Evolutionary conservation across 164 flowering plant genomes (phyloP).

Genomic region (Magnolia sinica): DNA sequence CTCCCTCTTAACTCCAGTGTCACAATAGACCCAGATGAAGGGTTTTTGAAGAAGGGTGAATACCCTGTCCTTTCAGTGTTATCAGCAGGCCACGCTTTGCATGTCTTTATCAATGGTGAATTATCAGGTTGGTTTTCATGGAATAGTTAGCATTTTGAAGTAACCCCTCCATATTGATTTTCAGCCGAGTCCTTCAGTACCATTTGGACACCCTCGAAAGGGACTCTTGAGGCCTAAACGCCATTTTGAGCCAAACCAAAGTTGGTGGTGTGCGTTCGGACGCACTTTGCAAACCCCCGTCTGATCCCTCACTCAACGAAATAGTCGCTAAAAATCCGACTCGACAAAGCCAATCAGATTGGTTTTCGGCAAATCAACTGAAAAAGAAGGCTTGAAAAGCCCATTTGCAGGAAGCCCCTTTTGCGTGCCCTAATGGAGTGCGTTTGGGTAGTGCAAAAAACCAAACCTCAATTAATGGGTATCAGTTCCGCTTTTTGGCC

Average conservation of each 20-base stretch:
- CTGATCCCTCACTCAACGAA: too few species aligned
- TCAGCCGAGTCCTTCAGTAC: not conserved
- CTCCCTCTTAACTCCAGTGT: constrained; percentile 38
- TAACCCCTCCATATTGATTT: not conserved
- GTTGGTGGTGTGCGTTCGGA: too few species aligned
- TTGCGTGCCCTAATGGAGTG: not conserved
- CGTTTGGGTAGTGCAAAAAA: not conserved
- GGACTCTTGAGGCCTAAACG: too few species aligned
- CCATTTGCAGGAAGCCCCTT: too few species aligned
- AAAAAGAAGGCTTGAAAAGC: too few species aligned
- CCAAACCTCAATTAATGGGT: not conserved
- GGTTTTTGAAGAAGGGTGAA: constrained; percentile 56
- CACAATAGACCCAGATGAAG: constrained; percentile 50
- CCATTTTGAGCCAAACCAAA: too few species aligned
- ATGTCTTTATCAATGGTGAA: constrained; percentile 75
- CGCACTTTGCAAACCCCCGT: too few species aligned
- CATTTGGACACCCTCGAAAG: too few species aligned
- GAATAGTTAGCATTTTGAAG: not conserved
- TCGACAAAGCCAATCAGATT: too few species aligned
- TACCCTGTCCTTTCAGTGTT: constrained; percentile 57
- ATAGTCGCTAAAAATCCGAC: too few species aligned
- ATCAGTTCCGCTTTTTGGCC: not conserved
- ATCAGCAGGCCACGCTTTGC: constrained; percentile 89
- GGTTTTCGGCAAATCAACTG: too few species aligned
- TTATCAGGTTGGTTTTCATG: constrained; percentile 45